Conservation (phyloP, 371 early-diverging fungal genomes). For the Mucor lusitanicus region DNA sequence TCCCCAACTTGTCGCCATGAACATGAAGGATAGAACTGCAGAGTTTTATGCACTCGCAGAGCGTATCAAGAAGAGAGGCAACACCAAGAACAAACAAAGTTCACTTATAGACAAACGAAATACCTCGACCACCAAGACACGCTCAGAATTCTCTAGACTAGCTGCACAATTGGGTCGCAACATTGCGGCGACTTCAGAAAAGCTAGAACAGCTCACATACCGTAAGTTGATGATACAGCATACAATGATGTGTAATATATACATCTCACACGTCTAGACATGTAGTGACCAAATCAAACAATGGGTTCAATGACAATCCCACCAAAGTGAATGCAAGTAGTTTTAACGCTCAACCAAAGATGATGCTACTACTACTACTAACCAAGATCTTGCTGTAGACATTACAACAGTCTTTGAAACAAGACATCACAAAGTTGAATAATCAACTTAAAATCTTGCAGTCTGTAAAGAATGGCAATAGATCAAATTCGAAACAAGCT, state of each 20-base stretch:
- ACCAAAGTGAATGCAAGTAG: slow-evolving; percentile 63
- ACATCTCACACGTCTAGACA: neutral
- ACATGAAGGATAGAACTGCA: slow-evolving; percentile 48
- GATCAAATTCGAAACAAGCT: slow-evolving; percentile 66
- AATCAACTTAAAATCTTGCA: slow-evolving; percentile 84
- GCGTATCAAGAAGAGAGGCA: slow-evolving; percentile 37
- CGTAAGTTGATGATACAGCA: too few relatives aligned
- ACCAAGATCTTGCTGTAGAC: slow-evolving; percentile 55
- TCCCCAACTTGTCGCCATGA: neutral
- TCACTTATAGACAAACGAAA: neutral
- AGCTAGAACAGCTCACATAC: slow-evolving; percentile 65
- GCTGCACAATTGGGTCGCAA: slow-evolving; percentile 63
- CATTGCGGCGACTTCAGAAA: slow-evolving; percentile 58
- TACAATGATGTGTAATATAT: too few relatives aligned
- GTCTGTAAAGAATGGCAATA: slow-evolving; percentile 44
- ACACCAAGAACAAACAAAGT: neutral
- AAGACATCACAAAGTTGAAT: slow-evolving; percentile 90
- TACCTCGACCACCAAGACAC: neutral
- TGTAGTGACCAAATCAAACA: slow-evolving; percentile 16
- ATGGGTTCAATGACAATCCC: slow-evolving; percentile 30
- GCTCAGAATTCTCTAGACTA: slow-evolving; percentile 57
- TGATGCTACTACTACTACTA: too few relatives aligned
- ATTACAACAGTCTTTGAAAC: slow-evolving; percentile 88
- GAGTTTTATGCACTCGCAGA: slow-evolving; percentile 52
- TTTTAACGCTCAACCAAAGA: too few relatives aligned